Conservation (phyloP, 768 basidiomycete species). For the Xanthoconium stramineum region DNA sequence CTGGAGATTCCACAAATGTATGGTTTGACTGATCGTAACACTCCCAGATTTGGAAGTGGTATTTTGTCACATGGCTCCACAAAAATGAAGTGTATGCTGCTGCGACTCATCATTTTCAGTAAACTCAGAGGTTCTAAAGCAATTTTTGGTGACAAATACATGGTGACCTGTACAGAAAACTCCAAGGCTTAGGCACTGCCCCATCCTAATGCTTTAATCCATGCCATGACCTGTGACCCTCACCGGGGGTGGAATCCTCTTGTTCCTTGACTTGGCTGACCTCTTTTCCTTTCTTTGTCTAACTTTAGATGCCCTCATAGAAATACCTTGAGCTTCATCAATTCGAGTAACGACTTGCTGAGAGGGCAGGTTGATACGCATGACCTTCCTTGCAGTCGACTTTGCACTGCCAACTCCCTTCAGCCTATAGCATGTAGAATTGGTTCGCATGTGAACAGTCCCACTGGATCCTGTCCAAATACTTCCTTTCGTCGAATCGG, state of each 20-base stretch:
- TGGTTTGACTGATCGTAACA: too few relatives aligned
- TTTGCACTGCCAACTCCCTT: background rate
- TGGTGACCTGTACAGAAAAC: too few relatives aligned
- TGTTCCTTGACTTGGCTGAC: background rate
- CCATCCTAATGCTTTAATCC: too few relatives aligned
- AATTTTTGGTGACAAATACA: too few relatives aligned
- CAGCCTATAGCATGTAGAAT: constrained; percentile 1
- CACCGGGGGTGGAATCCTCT: background rate
- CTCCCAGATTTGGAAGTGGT: too few relatives aligned
- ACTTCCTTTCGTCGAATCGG: background rate
- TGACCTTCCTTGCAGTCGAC: background rate
- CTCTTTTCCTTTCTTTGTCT: background rate
- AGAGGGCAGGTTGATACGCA: constrained; percentile 2
- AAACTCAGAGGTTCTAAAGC: too few relatives aligned
- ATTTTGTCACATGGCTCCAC: too few relatives aligned
- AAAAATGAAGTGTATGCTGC: too few relatives aligned
- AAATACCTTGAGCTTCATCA: constrained; percentile 6
- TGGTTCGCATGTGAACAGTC: background rate
- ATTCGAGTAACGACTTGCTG: background rate
- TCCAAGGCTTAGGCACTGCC: too few relatives aligned
- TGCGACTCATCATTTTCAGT: too few relatives aligned
- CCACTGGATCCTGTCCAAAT: background rate
- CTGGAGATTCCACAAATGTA: too few relatives aligned
- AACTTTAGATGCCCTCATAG: background rate
- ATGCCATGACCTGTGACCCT: background rate